Conservation (phyloP, 2,329 filamentous ascomycete genomes). For the Scleromitrula shiraiana region DNA sequence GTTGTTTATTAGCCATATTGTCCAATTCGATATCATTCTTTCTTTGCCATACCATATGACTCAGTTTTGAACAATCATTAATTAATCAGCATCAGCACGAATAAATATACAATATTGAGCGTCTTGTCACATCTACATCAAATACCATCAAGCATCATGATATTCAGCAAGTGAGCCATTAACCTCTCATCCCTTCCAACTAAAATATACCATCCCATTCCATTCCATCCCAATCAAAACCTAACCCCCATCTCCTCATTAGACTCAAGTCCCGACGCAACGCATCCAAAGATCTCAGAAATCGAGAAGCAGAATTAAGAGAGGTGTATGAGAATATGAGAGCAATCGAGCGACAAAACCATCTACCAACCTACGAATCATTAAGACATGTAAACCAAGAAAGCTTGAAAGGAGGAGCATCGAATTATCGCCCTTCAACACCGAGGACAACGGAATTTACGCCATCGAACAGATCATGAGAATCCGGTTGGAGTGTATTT, state of each 20-base stretch:
- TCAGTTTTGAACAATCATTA: too few species aligned
- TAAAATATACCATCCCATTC: background rate
- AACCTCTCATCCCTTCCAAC: background rate
- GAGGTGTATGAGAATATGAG: background rate
- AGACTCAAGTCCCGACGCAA: conserved; percentile 1
- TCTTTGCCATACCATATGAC: too few species aligned
- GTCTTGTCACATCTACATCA: too few species aligned
- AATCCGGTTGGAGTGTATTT: too few species aligned
- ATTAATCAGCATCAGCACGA: too few species aligned
- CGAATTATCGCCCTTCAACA: background rate
- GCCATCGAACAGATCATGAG: background rate
- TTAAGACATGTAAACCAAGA: background rate
- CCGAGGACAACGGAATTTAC: background rate
- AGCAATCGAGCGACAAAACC: background rate
- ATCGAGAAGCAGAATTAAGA: background rate
- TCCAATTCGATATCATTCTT: too few species aligned
- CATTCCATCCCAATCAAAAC: too few species aligned
- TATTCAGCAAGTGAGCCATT: background rate
- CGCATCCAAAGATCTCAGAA: background rate
- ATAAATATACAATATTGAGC: too few species aligned
- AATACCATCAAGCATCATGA: too few species aligned
- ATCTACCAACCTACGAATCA: background rate
- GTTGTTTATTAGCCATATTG: too few species aligned
- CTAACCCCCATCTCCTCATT: too few species aligned
- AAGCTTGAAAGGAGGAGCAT: background rate